Evolutionary conservation across 2,329 filamentous ascomycete species (phyloP).

Genomic region (Chlorencoelia australis): DNA sequence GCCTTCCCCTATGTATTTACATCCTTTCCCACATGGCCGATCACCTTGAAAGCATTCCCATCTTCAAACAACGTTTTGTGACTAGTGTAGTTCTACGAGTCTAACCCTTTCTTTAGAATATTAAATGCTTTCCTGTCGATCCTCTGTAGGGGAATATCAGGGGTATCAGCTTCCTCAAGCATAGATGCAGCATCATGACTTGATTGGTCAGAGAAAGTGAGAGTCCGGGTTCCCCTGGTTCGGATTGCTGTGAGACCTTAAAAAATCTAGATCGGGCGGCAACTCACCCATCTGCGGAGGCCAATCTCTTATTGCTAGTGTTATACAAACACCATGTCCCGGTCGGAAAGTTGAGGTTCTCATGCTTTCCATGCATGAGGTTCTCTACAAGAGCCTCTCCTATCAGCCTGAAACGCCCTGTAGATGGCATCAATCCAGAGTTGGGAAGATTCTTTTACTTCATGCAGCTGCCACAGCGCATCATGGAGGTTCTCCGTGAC

Average conservation of each 20-base stretch:
- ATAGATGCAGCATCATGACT: background rate
- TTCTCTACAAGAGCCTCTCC: too few relatives aligned
- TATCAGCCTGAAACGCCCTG: too few relatives aligned
- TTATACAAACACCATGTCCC: too few relatives aligned
- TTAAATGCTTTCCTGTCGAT: background rate
- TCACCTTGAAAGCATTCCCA: constrained; percentile 6
- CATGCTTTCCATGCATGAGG: too few relatives aligned
- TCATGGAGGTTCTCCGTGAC: too few relatives aligned
- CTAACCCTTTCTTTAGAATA: background rate
- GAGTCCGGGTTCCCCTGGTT: background rate
- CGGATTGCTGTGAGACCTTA: constrained; percentile 6
- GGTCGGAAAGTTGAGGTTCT: too few relatives aligned
- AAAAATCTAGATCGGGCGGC: constrained; percentile 19
- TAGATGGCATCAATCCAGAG: too few relatives aligned
- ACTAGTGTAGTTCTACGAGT: constrained; percentile 2
- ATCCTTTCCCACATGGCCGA: constrained; percentile 8
- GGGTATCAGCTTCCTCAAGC: constrained; percentile 1
- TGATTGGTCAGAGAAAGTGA: background rate
- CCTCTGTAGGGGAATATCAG: background rate
- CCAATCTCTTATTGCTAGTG: too few relatives aligned
- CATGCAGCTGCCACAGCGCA: too few relatives aligned
- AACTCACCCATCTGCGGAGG: constrained; percentile 18
- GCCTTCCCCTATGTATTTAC: constrained; percentile 3
- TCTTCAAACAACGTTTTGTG: constrained; percentile 7
- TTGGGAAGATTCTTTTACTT: too few relatives aligned